phyloP scores from a whole-genome alignment of 2,329 filamentous ascomycete species.

The Exophiala mesophila region DNA sequence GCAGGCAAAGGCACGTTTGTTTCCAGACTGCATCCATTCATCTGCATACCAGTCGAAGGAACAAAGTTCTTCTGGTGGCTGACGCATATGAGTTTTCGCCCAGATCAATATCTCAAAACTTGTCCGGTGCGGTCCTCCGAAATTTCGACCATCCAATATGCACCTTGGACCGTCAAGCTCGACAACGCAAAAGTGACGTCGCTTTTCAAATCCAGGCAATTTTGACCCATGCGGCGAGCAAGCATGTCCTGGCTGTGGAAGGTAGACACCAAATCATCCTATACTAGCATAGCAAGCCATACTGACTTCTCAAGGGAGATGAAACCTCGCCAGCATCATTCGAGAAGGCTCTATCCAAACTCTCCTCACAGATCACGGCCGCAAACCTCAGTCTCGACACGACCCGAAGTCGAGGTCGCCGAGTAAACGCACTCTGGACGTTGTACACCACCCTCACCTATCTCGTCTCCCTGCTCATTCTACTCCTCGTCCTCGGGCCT shows the following conservation, averaged over 20 bases:
- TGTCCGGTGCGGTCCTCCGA: too few species aligned
- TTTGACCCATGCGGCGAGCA: constrained; percentile 16
- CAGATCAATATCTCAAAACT: too few species aligned
- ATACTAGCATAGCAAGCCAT: not conserved
- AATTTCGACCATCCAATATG: too few species aligned
- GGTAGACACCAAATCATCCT: constrained; percentile 10
- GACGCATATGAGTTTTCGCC: too few species aligned
- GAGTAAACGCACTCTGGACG: constrained; percentile 79
- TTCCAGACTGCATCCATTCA: too few species aligned
- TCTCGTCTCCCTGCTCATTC: constrained; percentile 75
- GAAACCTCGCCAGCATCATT: constrained; percentile 83
- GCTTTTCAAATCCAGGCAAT: not conserved
- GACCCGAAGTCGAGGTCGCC: constrained; percentile 66
- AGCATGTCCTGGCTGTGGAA: constrained; percentile 25
- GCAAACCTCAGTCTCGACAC: constrained; percentile 69
- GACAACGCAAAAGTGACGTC: not conserved
- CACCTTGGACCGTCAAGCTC: too few species aligned
- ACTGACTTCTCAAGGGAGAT: constrained; percentile 48
- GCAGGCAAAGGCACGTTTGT: too few species aligned
- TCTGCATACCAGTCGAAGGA: too few species aligned
- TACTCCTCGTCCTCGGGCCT: constrained; percentile 79
- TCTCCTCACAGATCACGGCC: constrained; percentile 76
- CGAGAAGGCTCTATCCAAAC: constrained; percentile 78
- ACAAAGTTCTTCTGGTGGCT: too few species aligned
- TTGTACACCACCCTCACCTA: constrained; percentile 89